A percentile compares a stretch with the other conserved stretches of the same genome.
Evolutionary conservation across 495 filamentous ascomycete species (phyloP).

Genomic region (Opeltia flavorubescens): DNA sequence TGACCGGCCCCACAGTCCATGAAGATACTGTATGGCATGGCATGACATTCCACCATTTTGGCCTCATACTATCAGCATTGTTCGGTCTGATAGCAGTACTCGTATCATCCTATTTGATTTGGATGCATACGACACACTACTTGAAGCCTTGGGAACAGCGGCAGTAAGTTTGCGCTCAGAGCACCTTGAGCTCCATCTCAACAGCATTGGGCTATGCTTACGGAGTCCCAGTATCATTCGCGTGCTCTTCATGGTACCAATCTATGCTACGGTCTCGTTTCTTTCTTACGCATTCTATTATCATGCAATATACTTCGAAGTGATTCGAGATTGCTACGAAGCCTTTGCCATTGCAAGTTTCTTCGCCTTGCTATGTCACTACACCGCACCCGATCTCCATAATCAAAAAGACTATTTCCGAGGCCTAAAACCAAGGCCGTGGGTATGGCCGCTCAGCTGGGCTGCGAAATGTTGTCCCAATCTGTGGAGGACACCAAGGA

Average conservation of each 20-base stretch:
- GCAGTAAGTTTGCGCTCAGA: constrained; percentile 48
- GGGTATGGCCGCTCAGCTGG: constrained; percentile 64
- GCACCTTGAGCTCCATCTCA: too few species aligned
- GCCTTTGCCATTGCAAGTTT: constrained; percentile 85
- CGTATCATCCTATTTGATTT: constrained; percentile 43
- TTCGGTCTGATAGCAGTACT: constrained; percentile 31
- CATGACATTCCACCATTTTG: constrained; percentile 33
- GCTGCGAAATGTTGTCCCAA: constrained; percentile 48
- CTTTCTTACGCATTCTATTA: constrained; percentile 64
- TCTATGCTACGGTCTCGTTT: constrained; percentile 69
- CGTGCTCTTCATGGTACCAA: constrained; percentile 80
- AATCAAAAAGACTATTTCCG: constrained; percentile 84
- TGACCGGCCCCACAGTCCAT: constrained; percentile 10
- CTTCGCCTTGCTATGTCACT: constrained; percentile 78
- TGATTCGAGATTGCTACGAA: constrained; percentile 79
- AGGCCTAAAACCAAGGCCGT: constrained; percentile 47
- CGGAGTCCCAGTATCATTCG: constrained; percentile 52
- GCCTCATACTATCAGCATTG: constrained; percentile 31
- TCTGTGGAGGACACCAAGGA: constrained; percentile 58
- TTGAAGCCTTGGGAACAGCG: constrained; percentile 69
- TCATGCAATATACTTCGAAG: constrained; percentile 69
- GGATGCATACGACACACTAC: constrained; percentile 70
- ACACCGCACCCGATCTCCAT: constrained; percentile 66
- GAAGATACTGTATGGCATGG: constrained; percentile 34
- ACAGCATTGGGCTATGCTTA: not conserved